Conservation (phyloP, 192 early-diverging fungal genomes). For the Coemansia sp. region DNA sequence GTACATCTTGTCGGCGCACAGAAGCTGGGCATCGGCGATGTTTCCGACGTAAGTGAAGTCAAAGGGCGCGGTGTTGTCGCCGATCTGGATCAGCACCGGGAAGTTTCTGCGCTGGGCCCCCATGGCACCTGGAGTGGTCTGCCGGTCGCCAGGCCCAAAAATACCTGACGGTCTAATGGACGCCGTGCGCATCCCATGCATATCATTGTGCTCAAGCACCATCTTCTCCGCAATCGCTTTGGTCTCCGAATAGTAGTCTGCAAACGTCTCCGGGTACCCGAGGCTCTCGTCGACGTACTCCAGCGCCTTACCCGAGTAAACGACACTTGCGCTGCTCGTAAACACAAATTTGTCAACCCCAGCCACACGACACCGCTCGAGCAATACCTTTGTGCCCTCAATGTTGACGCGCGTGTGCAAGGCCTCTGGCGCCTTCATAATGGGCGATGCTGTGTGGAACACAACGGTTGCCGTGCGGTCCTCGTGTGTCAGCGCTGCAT, state of each 20-base stretch:
- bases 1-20: constrained; percentile 76
- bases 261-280: constrained; percentile 70
- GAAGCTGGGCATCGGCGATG: constrained; percentile 86
- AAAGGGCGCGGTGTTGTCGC: constrained; percentile 76
- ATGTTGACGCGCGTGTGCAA: constrained; percentile 81
- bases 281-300: constrained; percentile 72
- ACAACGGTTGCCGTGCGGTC: constrained; percentile 63
- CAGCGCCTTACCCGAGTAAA: constrained; percentile 72
- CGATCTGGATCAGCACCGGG: constrained; percentile 72
- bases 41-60: constrained; percentile 96
- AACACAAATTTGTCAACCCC: constrained; percentile 76
- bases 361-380: constrained; percentile 65
- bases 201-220: constrained; percentile 72
- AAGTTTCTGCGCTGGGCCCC: constrained; percentile 63
- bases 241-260: constrained; percentile 93
- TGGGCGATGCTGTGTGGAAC: constrained; percentile 90
- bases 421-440: constrained; percentile 68
- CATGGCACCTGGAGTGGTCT: constrained; percentile 67
- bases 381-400: constrained; percentile 84
- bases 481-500: constrained; percentile 50
- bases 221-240: constrained; percentile 78
- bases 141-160: constrained; percentile 84
- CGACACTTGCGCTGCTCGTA: constrained; percentile 89
- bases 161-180: constrained; percentile 86
- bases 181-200: constrained; percentile 64